These are phyloP conservation scores for Hypsizygus ulmarius DNA, from an alignment of 1,284 basidiomycete species.

Conservation along the genomic window DNA sequence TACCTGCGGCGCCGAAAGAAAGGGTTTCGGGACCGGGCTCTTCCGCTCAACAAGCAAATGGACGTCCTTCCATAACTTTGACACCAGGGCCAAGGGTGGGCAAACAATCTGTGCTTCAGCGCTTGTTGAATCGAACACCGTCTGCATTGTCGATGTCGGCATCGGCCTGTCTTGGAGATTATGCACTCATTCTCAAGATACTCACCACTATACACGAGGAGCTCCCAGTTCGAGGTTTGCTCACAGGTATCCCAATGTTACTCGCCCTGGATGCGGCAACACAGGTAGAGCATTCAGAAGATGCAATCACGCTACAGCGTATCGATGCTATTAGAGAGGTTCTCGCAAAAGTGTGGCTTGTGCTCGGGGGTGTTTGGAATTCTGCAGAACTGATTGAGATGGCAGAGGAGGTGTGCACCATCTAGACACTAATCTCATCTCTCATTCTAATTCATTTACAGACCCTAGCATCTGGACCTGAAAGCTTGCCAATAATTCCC, in stretches of 20 bases:
- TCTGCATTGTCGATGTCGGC: conserved; percentile 41
- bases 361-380: conserved; percentile 74
- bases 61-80: conserved; percentile 47
- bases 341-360: conserved; percentile 61
- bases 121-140: conserved; percentile 48
- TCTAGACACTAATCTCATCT: not conserved
- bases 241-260: conserved; percentile 85
- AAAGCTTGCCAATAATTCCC: conserved; percentile 30
- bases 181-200: conserved; percentile 69
- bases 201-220: conserved; percentile 68
- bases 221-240: conserved; percentile 68
- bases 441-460: conserved; percentile 16
- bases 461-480: conserved; percentile 35
- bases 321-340: conserved; percentile 64
- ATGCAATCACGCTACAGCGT: conserved; percentile 43
- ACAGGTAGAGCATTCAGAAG: conserved; percentile 38
- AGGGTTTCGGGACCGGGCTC: conserved; percentile 19
- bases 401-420: conserved; percentile 52
- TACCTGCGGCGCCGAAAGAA: conserved; percentile 31
- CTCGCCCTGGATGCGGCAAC: conserved; percentile 68
- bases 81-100: conserved; percentile 45
- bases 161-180: conserved; percentile 71
- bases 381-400: conserved; percentile 50
- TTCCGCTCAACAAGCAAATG: conserved; percentile 29
- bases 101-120: conserved; percentile 54